Base-by-base conservation (phyloP, 441 rosid species). In the Adansonia rubrostipa region DNA sequence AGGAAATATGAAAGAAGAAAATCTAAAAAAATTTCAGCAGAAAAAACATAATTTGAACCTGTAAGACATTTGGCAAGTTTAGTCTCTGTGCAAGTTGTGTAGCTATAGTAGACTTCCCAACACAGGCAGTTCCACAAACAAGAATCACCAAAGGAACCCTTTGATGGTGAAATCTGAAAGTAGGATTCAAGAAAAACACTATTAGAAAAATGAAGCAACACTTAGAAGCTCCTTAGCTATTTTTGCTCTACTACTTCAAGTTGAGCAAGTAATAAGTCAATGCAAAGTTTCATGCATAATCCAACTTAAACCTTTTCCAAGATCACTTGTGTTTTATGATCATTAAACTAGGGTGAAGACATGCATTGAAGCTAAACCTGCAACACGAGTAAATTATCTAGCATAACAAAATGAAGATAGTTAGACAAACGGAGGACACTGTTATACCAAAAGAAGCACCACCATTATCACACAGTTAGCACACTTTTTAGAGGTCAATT, bases 91-190 rank as follows among this genome's bases (percentile, higher is more conserved):
- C 99, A 42, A 97, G 96, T 82, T 97, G 99, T 76, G 99, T 94
- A 5, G 99, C 98, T 78, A 97, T 90, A 22, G 99, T 97, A 28
- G 99, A 97, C 87, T 97, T 97, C 45, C 99, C 99, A 20, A 92
- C 98, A 78, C 99, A 95, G 58, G 98, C 99, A 66, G 99, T 93
- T 85, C 99, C 99, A 53, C 98, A 95, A 73, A 97, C 99, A 88
- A 97, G 99, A 79, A 97, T 97, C 42, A 97, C 98, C 78, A 96
- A 84, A 33, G 98, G 99, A 83, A 94, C 98, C 79, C 98, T 94
- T 83, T 91, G 98, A 86, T 96, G 98, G 86, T 96, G 98, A 89
- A 96, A 96, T 85, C 99, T 96, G 83, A 76, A 80, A 79, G 71
- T 36, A 57, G 48, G 56, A 24, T 33, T 33, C 36, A 48, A 57